These are phyloP conservation scores for Eucalyptus rudis DNA, from an alignment of 345 rosid species.

Conservation along the genomic window DNA sequence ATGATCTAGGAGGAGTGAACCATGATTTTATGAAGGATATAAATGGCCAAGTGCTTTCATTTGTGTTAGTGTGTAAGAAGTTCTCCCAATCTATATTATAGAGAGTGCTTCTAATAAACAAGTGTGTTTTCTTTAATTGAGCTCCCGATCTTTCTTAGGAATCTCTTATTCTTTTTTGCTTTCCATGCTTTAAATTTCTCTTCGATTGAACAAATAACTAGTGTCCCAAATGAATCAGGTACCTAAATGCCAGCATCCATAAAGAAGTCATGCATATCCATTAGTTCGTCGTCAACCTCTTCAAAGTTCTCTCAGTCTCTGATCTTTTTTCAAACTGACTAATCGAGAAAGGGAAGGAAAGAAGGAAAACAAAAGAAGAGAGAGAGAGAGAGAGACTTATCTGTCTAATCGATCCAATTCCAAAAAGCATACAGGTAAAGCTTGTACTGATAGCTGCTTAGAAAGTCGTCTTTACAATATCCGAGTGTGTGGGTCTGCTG, in stretches of 20 bases:
- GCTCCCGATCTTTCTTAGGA: background rate
- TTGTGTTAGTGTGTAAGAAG: background rate
- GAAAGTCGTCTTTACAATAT: background rate
- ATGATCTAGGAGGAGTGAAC: background rate
- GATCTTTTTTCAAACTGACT: background rate
- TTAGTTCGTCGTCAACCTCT: background rate
- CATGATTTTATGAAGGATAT: background rate
- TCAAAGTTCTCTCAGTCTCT: background rate
- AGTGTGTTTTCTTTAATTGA: background rate
- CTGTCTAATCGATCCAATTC: background rate
- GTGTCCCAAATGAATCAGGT: background rate
- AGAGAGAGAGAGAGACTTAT: background rate
- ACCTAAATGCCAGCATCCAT: background rate
- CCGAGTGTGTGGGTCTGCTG: background rate
- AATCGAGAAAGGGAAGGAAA: background rate
- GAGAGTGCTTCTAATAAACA: background rate
- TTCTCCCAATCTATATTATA: background rate
- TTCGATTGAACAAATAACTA: background rate
- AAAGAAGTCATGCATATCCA: background rate
- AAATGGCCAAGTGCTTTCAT: background rate
- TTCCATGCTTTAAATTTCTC: background rate
- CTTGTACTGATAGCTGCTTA: background rate
- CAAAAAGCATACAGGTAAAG: background rate
- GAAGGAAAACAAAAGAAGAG: background rate
- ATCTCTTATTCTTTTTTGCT: background rate